Percentiles rank a stretch among this genome's conserved stretches.
phyloP scores from a whole-genome alignment of 2,329 filamentous ascomycete genomes.

The Alternaria sp. region DNA sequence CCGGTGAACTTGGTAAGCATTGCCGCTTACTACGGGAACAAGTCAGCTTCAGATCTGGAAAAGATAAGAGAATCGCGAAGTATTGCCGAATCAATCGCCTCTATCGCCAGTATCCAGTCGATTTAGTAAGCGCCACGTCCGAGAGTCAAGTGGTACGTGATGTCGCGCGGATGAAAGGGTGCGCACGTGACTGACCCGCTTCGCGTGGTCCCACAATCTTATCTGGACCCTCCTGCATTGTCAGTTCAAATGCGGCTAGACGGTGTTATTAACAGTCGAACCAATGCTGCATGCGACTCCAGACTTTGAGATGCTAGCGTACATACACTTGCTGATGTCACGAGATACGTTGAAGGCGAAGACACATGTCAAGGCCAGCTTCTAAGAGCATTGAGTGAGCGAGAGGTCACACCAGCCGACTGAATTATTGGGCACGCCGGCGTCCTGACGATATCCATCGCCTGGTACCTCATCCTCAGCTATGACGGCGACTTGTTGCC shows the following conservation, averaged over 20 bases:
- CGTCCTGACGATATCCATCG: not conserved
- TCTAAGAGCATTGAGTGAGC: not conserved
- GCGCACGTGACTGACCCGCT: not conserved
- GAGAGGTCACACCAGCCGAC: not conserved
- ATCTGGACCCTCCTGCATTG: not conserved
- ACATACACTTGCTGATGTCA: not conserved
- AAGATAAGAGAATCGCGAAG: not conserved
- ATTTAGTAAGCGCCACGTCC: not conserved
- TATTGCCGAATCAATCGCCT: not conserved
- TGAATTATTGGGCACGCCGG: not conserved
- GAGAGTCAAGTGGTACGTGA: not conserved
- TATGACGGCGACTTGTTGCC: not conserved
- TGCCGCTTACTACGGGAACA: not conserved
- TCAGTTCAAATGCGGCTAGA: not conserved
- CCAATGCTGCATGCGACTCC: not conserved
- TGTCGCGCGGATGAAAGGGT: not conserved
- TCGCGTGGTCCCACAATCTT: not conserved
- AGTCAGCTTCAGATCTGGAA: not conserved
- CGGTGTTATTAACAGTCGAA: not conserved
- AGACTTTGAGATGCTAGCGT: not conserved
- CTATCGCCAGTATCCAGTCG: not conserved
- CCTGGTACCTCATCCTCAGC: not conserved
- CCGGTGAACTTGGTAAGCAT: conserved; percentile 5
- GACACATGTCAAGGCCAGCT: not conserved
- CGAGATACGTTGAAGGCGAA: not conserved